Evolutionary conservation across 805 yeast genomes (phyloP), one percentile per base, ranked within the genome.

Genomic region (Ogataea ganodermae): DNA sequence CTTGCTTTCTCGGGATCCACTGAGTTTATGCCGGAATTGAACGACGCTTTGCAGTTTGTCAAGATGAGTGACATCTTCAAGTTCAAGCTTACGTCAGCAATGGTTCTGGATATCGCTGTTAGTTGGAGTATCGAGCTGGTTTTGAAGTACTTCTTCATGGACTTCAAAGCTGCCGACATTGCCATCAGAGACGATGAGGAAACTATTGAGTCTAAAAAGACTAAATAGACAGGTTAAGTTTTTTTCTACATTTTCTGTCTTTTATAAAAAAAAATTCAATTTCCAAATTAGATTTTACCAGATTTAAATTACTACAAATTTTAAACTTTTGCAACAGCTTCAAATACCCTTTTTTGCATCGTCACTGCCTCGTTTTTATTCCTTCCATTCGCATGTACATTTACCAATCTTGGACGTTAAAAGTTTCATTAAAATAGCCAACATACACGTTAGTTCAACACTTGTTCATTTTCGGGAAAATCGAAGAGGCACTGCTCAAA

Each of bases 1-100:
- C 76, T 94, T 60, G 96, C 97, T 1, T 68, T 94, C 48, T 78
- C 92, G 9, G 96, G 98, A 13, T 84, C 97, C 4, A 90, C 98
- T 20, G 99, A 94, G 69, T 86, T 92, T 62, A 66, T 91, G 61
- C 98, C 98, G 27, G 99, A 94, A 72, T 70, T 94, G 62, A 94
- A 94, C 66, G 92, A 88, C 65, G 89, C 89, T 13, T 83, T 94
- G 84, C 82, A 85, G 65, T 87, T 94, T 67, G 99, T 94, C 41
- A 89, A 89, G 57, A 90, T 94, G 97, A 69, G 74, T 28, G 63
- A 68, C 21, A 62, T 68, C 14, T 94, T 94, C 81, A 91, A 90
- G 71, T 56, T 77, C 53, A 86, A 87, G 67, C 77, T 94, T 62
- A 87, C 96, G 2, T 59, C 72, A 1, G 76, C 89, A 32, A 81